These are phyloP conservation scores for Nothophoma quercina DNA, from an alignment of 2,329 filamentous ascomycete genomes.

Conservation along the genomic window DNA sequence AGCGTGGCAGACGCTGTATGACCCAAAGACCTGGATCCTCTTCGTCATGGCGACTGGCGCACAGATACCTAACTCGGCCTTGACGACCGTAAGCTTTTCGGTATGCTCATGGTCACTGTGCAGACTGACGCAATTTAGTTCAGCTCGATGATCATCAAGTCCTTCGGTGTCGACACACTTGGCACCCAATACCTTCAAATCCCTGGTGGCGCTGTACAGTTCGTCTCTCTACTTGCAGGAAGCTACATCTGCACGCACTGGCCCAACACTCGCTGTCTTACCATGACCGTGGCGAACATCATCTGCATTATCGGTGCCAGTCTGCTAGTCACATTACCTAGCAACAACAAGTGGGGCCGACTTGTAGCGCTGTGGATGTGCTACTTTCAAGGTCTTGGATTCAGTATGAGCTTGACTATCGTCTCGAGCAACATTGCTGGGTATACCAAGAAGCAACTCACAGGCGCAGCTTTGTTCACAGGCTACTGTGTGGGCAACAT, in stretches of 20 bases:
- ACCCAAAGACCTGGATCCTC: constrained; percentile 51
- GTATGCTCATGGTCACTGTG: not conserved
- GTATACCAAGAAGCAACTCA: constrained; percentile 61
- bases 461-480: constrained; percentile 55
- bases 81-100: constrained; percentile 53
- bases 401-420: constrained; percentile 37
- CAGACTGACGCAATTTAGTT: constrained; percentile 42
- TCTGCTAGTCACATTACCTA: constrained; percentile 28
- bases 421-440: constrained; percentile 54
- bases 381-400: constrained; percentile 58
- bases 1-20: constrained; percentile 54
- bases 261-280: constrained; percentile 24
- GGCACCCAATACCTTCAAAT: constrained; percentile 74
- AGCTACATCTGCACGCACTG: constrained; percentile 33
- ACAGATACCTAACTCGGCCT: constrained; percentile 64
- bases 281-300: constrained; percentile 48
- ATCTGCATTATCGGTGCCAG: constrained; percentile 32
- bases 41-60: constrained; percentile 56
- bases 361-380: constrained; percentile 39
- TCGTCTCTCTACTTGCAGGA: constrained; percentile 48
- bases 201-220: constrained; percentile 59
- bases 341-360: constrained; percentile 36
- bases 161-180: constrained; percentile 89
- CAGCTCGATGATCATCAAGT: constrained; percentile 58
- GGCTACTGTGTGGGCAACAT: constrained; percentile 55